phyloP scores from a whole-genome alignment of 1,284 basidiomycete genomes.

The Sanghuangporus weigelae region DNA sequence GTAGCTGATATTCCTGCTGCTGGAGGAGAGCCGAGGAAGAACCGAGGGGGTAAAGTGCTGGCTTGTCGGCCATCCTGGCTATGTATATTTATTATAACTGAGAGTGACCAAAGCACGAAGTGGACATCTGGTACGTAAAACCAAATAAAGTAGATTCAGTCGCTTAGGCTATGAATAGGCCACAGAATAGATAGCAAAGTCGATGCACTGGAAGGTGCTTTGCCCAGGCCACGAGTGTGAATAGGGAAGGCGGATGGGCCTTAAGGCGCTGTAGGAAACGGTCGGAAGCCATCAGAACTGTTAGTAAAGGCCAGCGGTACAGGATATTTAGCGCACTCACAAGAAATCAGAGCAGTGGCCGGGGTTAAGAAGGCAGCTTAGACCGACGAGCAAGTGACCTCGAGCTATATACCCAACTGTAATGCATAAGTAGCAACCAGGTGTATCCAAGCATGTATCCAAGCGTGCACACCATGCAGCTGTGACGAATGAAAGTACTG shows the following conservation, averaged over 20 bases:
- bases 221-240: not conserved
- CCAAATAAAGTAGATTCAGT: not conserved
- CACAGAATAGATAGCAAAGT: not conserved
- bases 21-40: not conserved
- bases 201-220: not conserved
- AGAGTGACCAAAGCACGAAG: not conserved
- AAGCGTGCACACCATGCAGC: conserved; percentile 12
- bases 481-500: conserved; percentile 9
- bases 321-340: not conserved
- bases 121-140: not conserved
- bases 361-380: not conserved
- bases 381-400: not conserved
- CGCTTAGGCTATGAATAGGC: not conserved
- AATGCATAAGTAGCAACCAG: not conserved
- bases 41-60: not conserved
- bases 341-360: not conserved
- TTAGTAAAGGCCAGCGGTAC: not conserved
- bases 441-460: conserved; percentile 2
- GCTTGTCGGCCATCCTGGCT: conserved; percentile 1
- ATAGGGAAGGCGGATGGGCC: not conserved
- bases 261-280: not conserved
- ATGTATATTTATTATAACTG: not conserved
- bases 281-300: not conserved
- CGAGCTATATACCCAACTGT: conserved; percentile 1
- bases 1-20: conserved; percentile 1